Evolutionary conservation across 345 rosid species (phyloP).

Genomic region (Psidium guajava): DNA sequence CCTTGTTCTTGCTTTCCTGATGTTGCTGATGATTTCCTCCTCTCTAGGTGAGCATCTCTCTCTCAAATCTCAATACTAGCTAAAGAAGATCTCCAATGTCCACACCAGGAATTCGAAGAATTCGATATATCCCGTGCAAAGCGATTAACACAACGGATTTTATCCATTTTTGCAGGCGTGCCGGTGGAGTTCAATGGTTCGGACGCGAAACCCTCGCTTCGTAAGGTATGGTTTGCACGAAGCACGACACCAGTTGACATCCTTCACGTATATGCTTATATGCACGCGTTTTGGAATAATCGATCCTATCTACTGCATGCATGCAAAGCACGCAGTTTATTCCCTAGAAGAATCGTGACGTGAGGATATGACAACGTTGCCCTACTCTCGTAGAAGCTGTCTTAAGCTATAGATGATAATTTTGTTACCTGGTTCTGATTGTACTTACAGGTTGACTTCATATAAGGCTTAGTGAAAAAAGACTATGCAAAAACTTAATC

Average conservation of each 20-base stretch:
- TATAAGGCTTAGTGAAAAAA: background rate
- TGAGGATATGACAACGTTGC: background rate
- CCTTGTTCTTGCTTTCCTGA: constrained; percentile 14
- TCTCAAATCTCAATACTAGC: background rate
- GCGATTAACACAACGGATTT: background rate
- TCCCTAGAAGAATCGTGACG: background rate
- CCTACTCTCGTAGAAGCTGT: background rate
- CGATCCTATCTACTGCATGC: background rate
- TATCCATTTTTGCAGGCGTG: background rate
- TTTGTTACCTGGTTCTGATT: background rate
- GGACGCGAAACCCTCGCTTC: background rate
- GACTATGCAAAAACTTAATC: background rate
- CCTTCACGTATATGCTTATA: background rate
- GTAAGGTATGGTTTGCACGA: background rate
- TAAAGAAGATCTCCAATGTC: background rate
- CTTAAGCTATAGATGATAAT: background rate
- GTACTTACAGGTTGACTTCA: background rate
- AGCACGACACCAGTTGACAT: background rate
- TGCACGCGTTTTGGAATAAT: background rate
- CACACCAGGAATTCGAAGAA: background rate
- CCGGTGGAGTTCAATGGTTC: background rate
- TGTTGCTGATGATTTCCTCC: constrained; percentile 23
- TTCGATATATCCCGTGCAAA: background rate
- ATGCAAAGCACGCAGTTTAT: background rate
- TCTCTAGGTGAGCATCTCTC: constrained; percentile 14